Evolutionary conservation across 2,329 filamentous ascomycete species (phyloP).

Genomic region (Aspergillus novofumigatus): DNA sequence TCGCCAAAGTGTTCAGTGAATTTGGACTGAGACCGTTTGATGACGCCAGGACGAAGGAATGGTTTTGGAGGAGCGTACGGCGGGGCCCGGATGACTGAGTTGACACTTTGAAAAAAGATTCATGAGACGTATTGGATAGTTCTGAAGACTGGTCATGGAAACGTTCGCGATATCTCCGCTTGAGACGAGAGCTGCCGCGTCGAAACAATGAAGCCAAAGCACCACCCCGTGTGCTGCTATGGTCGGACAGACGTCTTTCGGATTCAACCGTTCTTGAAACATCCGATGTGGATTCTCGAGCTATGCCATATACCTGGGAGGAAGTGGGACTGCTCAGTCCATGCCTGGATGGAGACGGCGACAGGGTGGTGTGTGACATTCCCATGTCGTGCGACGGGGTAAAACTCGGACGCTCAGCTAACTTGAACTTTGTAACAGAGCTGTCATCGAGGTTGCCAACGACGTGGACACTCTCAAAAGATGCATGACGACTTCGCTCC

Average conservation of each 20-base stretch:
- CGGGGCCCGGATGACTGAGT: constrained; percentile 46
- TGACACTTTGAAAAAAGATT: constrained; percentile 67
- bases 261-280: constrained; percentile 50
- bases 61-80: constrained; percentile 36
- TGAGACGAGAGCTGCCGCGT: constrained; percentile 55
- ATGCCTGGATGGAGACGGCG: constrained; percentile 40
- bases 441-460: constrained; percentile 33
- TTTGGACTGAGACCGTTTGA: constrained; percentile 79
- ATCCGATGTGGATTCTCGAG: constrained; percentile 50
- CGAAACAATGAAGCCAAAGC: constrained; percentile 73
- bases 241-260: constrained; percentile 53
- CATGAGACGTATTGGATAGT: constrained; percentile 88
- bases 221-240: constrained; percentile 42
- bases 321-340: constrained; percentile 48
- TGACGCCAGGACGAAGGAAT: constrained; percentile 52
- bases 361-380: constrained; percentile 30
- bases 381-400: constrained; percentile 32
- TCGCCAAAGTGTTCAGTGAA: constrained; percentile 92
- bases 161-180: constrained; percentile 50
- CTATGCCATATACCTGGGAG: constrained; percentile 50
- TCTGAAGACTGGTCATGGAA: constrained; percentile 61
- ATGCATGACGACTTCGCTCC: constrained; percentile 20
- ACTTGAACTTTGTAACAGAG: constrained; percentile 27
- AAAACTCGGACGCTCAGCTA: constrained; percentile 27
- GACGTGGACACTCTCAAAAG: constrained; percentile 29